Percentiles rank a stretch among this genome's conserved stretches.
These are phyloP conservation scores for Alternaria sp. DNA, from an alignment of 2,329 filamentous ascomycete genomes.

Conservation along the genomic window DNA sequence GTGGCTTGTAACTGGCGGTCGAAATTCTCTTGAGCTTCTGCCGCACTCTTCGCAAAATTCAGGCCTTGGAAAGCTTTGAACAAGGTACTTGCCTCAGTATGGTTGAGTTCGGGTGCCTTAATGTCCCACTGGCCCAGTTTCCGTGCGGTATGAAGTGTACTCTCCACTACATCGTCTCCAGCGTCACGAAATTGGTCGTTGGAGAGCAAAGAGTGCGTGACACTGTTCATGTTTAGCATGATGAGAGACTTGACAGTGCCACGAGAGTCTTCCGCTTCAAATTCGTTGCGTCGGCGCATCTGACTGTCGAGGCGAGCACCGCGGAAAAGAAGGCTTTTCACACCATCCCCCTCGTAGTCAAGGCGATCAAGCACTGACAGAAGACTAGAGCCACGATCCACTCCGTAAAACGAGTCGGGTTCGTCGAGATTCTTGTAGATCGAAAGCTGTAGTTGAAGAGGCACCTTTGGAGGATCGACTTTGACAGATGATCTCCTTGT, in stretches of 20 bases:
- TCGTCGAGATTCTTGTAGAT: constrained; percentile 96
- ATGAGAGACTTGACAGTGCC: constrained; percentile 81
- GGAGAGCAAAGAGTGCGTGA: constrained; percentile 82
- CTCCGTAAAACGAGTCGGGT: constrained; percentile 93
- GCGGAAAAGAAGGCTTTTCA: constrained; percentile 88
- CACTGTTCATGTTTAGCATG: constrained; percentile 81
- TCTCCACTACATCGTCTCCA: constrained; percentile 69
- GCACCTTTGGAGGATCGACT: constrained; percentile 56
- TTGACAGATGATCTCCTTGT: constrained; percentile 71
- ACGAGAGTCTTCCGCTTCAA: constrained; percentile 68
- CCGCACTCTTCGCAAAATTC: constrained; percentile 69
- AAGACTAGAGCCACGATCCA: constrained; percentile 80
- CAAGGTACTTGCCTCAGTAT: constrained; percentile 72
- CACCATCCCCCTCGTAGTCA: constrained; percentile 88
- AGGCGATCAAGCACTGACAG: constrained; percentile 80
- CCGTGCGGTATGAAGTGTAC: constrained; percentile 80
- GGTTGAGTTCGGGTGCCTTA: constrained; percentile 71
- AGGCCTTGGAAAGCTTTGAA: constrained; percentile 86
- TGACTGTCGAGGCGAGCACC: constrained; percentile 91
- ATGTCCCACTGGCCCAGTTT: constrained; percentile 93
- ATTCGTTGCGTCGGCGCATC: constrained; percentile 68
- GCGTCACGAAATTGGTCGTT: constrained; percentile 69
- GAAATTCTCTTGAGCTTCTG: constrained; percentile 65
- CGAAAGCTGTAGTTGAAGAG: constrained; percentile 74
- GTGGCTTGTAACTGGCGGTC: constrained; percentile 67